Evolutionary conservation across 805 yeast genomes (phyloP).

Genomic region (Grigorovia jiainica): DNA sequence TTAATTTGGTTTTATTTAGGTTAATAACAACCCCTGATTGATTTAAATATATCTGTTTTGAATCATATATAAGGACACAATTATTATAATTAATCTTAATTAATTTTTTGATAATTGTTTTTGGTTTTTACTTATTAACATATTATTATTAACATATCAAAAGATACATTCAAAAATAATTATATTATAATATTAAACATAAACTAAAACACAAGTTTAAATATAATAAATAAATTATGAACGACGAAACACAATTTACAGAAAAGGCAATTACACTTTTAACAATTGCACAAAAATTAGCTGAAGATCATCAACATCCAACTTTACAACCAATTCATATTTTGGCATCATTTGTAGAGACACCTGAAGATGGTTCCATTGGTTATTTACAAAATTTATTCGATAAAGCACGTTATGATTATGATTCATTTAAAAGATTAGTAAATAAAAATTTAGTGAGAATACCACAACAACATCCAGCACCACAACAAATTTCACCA

Average conservation of each 20-base stretch:
- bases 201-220: background rate
- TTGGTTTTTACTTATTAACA: too few relatives aligned
- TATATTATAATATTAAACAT: background rate
- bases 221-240: too few relatives aligned
- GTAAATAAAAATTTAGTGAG: slow-evolving; percentile 78
- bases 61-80: too few relatives aligned
- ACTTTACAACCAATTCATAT: slow-evolving; percentile 83
- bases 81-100: too few relatives aligned
- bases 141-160: too few relatives aligned
- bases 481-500: slow-evolving; percentile 74
- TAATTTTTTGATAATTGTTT: too few relatives aligned
- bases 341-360: slow-evolving; percentile 79
- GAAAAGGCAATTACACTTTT: slow-evolving; percentile 84
- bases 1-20: too few relatives aligned
- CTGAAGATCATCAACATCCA: slow-evolving; percentile 75
- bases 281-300: slow-evolving; percentile 70
- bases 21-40: too few relatives aligned
- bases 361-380: slow-evolving; percentile 42
- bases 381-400: slow-evolving; percentile 71
- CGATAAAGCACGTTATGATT: slow-evolving; percentile 83
- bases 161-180: background rate
- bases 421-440: slow-evolving; percentile 65
- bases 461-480: slow-evolving; percentile 80
- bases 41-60: too few relatives aligned
- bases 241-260: slow-evolving; percentile 66